Evolutionary conservation across 345 rosid species (phyloP).

Genomic region (Carallia brachiata): DNA sequence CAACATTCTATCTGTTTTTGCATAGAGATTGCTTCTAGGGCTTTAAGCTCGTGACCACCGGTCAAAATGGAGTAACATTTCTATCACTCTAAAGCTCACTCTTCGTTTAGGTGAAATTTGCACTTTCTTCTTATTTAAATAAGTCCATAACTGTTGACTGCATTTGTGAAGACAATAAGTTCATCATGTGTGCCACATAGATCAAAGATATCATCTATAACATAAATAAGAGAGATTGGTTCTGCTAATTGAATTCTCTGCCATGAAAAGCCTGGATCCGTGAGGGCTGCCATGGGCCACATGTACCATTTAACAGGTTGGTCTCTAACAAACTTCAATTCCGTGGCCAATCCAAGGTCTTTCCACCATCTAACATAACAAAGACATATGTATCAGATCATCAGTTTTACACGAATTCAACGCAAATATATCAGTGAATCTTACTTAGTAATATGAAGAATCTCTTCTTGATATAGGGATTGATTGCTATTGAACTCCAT

Average conservation of each 20-base stretch:
- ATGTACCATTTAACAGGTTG: slow-evolving; percentile 53
- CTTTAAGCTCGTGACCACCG: too few species aligned
- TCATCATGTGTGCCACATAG: slow-evolving; percentile 42
- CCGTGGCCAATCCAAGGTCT: slow-evolving; percentile 39
- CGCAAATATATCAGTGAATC: background rate
- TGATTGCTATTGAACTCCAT: slow-evolving; percentile 32
- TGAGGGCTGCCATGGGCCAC: slow-evolving; percentile 46
- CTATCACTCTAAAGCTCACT: too few species aligned
- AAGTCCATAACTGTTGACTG: slow-evolving; percentile 29
- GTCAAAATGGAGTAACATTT: too few species aligned
- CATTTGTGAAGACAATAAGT: slow-evolving; percentile 42
- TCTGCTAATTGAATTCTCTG: slow-evolving; percentile 47
- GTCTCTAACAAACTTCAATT: slow-evolving; percentile 44
- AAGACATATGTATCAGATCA: background rate
- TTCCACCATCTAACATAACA: slow-evolving; percentile 54
- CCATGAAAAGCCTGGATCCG: slow-evolving; percentile 43
- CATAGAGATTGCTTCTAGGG: too few species aligned
- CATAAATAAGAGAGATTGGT: slow-evolving; percentile 48
- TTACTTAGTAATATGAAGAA: slow-evolving; percentile 29
- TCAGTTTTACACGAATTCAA: too few species aligned
- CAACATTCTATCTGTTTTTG: too few species aligned
- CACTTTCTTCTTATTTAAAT: too few species aligned
- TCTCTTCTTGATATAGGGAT: slow-evolving; percentile 33
- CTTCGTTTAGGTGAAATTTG: too few species aligned
- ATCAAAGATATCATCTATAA: slow-evolving; percentile 56